These are phyloP conservation scores for Monilinia vaccinii-corymbosi DNA, from an alignment of 2,329 filamentous ascomycete genomes.

Conservation along the genomic window DNA sequence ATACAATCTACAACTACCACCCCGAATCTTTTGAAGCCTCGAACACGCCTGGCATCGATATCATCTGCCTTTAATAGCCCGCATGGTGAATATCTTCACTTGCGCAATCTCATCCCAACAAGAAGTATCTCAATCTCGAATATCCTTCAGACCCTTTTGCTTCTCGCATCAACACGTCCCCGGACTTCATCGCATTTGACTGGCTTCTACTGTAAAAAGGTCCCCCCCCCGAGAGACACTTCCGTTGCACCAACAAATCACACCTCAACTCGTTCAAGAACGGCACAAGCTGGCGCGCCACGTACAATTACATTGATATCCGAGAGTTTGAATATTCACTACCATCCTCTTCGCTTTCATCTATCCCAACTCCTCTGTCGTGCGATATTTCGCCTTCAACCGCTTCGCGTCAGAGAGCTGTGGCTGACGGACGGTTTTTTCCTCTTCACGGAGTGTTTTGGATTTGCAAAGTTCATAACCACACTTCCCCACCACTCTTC, in stretches of 20 bases:
- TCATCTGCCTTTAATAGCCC: not conserved
- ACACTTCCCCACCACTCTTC: constrained; percentile 14
- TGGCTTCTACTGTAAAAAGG: not conserved
- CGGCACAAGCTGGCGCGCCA: constrained; percentile 2
- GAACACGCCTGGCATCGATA: not conserved
- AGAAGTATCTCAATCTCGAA: not conserved
- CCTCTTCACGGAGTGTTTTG: constrained; percentile 11
- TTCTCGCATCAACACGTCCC: not conserved
- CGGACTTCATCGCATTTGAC: constrained; percentile 3
- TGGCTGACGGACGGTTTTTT: constrained; percentile 20
- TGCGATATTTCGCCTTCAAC: constrained; percentile 18
- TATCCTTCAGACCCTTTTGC: not conserved
- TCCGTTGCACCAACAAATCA: not conserved
- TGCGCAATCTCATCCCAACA: not conserved
- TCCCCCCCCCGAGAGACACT: not conserved
- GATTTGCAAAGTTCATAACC: constrained; percentile 14
- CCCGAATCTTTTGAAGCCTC: not conserved
- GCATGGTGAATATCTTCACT: not conserved
- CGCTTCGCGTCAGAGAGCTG: constrained; percentile 25
- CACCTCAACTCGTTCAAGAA: not conserved
- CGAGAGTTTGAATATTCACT: not conserved
- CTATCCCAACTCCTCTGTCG: not conserved
- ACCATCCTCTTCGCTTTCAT: not conserved
- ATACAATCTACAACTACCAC: not conserved
- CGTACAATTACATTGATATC: not conserved